Conservation (phyloP, 208 protist species). For the Strigomonas culicis region DNA sequence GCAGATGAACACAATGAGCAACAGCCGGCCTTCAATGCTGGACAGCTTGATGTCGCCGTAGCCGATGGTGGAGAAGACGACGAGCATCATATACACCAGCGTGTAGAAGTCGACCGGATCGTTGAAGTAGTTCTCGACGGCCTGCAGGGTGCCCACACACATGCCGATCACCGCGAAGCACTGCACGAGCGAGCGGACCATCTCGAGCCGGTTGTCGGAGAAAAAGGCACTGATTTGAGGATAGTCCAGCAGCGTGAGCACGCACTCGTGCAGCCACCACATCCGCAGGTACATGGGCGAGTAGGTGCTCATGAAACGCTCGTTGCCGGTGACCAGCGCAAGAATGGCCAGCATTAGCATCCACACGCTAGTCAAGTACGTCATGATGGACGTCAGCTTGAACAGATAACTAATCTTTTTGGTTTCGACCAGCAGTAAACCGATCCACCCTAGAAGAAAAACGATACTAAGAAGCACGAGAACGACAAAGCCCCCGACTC, state of each 20-base stretch:
- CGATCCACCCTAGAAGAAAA: conserved; percentile 26
- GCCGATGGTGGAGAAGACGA: conserved; percentile 36
- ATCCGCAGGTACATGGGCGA: conserved; percentile 36
- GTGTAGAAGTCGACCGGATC: conserved; percentile 34
- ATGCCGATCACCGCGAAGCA: conserved; percentile 40
- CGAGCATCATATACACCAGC: conserved; percentile 36
- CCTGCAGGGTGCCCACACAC: conserved; percentile 32
- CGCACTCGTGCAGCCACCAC: conserved; percentile 36
- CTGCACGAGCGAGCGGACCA: conserved; percentile 30
- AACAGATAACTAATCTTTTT: conserved; percentile 27
- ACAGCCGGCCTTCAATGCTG: conserved; percentile 24
- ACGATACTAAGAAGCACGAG: conserved; percentile 25
- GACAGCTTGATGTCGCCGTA: conserved; percentile 27
- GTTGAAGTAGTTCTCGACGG: conserved; percentile 28
- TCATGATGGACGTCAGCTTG: conserved; percentile 31
- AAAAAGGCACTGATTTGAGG: conserved; percentile 34
- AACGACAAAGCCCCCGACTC: conserved; percentile 21
- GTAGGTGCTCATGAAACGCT: conserved; percentile 23
- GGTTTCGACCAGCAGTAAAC: conserved; percentile 20
- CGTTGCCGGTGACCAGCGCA: conserved; percentile 16
- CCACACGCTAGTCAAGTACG: conserved; percentile 22
- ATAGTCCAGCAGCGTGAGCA: conserved; percentile 28
- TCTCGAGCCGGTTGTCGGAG: conserved; percentile 32
- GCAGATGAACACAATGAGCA: conserved; percentile 35
- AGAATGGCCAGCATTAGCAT: conserved; percentile 28